Evolutionary conservation across 441 rosid genomes (phyloP).

Genomic region (Jatropha podagrica): DNA sequence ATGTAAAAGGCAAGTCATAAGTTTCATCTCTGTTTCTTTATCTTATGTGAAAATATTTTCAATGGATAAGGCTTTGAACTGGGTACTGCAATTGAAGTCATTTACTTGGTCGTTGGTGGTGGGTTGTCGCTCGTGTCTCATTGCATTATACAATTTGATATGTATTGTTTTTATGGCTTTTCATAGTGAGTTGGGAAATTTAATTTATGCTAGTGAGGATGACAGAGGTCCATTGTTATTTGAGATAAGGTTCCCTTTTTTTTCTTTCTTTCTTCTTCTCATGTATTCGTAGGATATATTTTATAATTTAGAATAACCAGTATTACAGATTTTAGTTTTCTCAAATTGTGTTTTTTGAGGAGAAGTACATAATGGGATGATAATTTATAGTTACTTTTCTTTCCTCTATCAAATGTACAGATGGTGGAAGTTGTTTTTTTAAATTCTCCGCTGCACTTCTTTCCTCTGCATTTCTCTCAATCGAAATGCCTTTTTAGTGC

Average conservation of each 20-base stretch:
- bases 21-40: neutral
- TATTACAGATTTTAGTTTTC: neutral
- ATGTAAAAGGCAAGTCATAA: neutral
- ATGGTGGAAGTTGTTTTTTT: no score
- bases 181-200: neutral
- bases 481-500: neutral
- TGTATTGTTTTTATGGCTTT: neutral
- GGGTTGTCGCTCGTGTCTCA: neutral
- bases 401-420: neutral
- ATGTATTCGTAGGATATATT: neutral
- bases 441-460: neutral
- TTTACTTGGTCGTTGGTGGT: no score
- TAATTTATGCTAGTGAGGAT: neutral
- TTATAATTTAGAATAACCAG: neutral
- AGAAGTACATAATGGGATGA: neutral
- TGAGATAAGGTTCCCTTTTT: neutral
- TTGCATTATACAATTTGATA: neutral
- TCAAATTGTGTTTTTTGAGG: neutral
- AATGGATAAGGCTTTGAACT: neutral
- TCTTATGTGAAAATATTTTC: neutral
- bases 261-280: neutral
- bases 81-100: no score
- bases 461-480: neutral
- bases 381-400: neutral
- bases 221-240: neutral